Evolutionary conservation across 2,329 filamentous ascomycete species (phyloP).

Genomic region (Hypoxylon sp.): DNA sequence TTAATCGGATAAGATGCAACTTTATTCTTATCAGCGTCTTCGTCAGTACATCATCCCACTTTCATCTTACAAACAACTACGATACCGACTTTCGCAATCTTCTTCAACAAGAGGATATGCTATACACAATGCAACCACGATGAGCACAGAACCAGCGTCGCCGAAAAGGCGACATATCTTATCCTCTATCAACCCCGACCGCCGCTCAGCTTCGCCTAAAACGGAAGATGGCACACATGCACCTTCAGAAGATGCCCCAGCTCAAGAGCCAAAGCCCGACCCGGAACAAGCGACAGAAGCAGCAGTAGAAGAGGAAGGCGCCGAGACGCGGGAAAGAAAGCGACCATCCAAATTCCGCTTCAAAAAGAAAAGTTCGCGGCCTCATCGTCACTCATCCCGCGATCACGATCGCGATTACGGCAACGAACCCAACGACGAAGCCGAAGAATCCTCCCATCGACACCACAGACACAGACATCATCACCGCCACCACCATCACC

Average conservation of each 20-base stretch:
- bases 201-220: slow-evolving; percentile 32
- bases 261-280: slow-evolving; percentile 25
- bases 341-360: slow-evolving; percentile 53
- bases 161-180: slow-evolving; percentile 48
- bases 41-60: background rate
- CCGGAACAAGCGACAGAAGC: slow-evolving; percentile 23
- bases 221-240: background rate
- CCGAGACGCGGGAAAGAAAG: slow-evolving; percentile 28
- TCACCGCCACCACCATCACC: slow-evolving; percentile 45
- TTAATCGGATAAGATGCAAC: slow-evolving; percentile 6
- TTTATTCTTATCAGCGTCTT: slow-evolving; percentile 6
- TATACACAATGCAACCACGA: slow-evolving; percentile 38
- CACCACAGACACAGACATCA: slow-evolving; percentile 40
- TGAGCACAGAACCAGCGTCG: slow-evolving; percentile 44
- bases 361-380: slow-evolving; percentile 48
- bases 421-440: slow-evolving; percentile 24
- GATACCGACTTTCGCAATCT: background rate
- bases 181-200: slow-evolving; percentile 47
- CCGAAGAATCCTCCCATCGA: slow-evolving; percentile 26
- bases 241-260: slow-evolving; percentile 18
- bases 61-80: background rate
- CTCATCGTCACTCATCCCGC: slow-evolving; percentile 39
- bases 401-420: slow-evolving; percentile 29
- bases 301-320: slow-evolving; percentile 3
- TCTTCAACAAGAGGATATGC: background rate